These are phyloP conservation scores for Pterula multifida DNA, from an alignment of 1,284 basidiomycete genomes.

Conservation along the genomic window DNA sequence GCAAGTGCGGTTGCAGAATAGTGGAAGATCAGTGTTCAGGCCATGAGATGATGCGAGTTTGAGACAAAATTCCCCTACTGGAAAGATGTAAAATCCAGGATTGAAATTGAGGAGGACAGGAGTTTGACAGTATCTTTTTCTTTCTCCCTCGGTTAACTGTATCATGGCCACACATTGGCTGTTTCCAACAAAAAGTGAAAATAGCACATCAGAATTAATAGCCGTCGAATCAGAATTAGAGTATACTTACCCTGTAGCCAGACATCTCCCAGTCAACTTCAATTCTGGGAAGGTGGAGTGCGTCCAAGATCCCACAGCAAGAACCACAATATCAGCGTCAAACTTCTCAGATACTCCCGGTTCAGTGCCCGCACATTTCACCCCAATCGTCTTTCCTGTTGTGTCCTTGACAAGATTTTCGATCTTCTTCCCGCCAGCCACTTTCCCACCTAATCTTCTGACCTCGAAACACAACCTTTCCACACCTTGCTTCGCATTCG, in stretches of 20 bases:
- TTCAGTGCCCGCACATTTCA: slow-evolving; percentile 27
- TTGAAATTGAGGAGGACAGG: slow-evolving; percentile 68
- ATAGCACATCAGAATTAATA: not conserved
- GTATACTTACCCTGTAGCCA: slow-evolving; percentile 63
- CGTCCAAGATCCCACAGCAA: slow-evolving; percentile 79
- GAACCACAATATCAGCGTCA: slow-evolving; percentile 41
- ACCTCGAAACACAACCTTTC: slow-evolving; percentile 47
- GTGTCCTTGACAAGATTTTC: slow-evolving; percentile 26
- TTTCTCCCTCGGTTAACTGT: slow-evolving; percentile 63
- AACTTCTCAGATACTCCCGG: not conserved
- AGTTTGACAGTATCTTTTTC: slow-evolving; percentile 40
- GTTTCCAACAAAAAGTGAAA: slow-evolving; percentile 3
- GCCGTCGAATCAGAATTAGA: no score
- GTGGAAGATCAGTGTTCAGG: not conserved
- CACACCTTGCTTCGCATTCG: slow-evolving; percentile 62
- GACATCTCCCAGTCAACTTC: slow-evolving; percentile 32
- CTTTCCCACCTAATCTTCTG: slow-evolving; percentile 41
- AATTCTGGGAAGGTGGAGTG: slow-evolving; percentile 61
- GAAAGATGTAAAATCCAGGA: slow-evolving; percentile 66
- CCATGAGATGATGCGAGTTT: slow-evolving; percentile 1
- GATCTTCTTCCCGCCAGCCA: slow-evolving; percentile 49
- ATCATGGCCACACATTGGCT: slow-evolving; percentile 74
- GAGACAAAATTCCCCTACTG: slow-evolving; percentile 32
- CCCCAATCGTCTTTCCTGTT: slow-evolving; percentile 41
- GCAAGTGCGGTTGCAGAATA: not conserved